Evolutionary conservation across 2,329 filamentous ascomycete species (phyloP), one percentile per base, ranked within the genome.

Genomic region (Diaporthe eres): DNA sequence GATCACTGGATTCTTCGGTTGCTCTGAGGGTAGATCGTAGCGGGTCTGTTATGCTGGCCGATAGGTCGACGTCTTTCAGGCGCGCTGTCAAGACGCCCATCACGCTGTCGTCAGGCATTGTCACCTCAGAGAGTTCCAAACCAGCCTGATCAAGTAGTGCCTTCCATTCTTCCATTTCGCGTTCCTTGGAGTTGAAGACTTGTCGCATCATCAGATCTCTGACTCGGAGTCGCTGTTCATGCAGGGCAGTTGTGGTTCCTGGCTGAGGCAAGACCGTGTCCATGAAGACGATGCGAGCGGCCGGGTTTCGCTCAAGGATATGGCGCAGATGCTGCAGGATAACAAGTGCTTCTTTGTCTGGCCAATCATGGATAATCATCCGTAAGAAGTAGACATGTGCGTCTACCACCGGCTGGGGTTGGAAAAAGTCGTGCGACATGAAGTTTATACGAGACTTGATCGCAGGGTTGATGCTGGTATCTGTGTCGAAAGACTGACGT

Each of bases 301-400:
- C 65, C 31, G 31, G 12, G 31, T 71, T 57, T 22, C 19, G 19
- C 57, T 61, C 57, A 42, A 61, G 34, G 10, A 61, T 34, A 25
- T 39, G 57, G 2, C 57, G 34, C 22, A 61, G 34, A 39, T 61
- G 57, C 34, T 39, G 22, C 22, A 71, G 37, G 28, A 71, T 71
- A 3, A 28, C 15, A 28, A 42, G 53, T 31, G 68, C 53, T n/a
- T 57, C 51, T 15, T 55, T 57, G 25, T 39, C 68, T 28, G 68
- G 68, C 68, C 68, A 71, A 42, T 71, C 68, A 44, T 71, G 68
- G 28, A 71, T 42, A 25, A 71, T 71, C 37, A 58, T 71, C 31
- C 68, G 53, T 3, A 71, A 51, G 25, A 71, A 57, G n/a, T 60
- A 71, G 3, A 44, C 68, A 25, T 61, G 57, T 13, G 57, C 57